A percentile compares a stretch with the other conserved stretches of the same genome.
Evolutionary conservation across 495 filamentous ascomycete species (phyloP).

Genomic region (Bryoglossum gracile): DNA sequence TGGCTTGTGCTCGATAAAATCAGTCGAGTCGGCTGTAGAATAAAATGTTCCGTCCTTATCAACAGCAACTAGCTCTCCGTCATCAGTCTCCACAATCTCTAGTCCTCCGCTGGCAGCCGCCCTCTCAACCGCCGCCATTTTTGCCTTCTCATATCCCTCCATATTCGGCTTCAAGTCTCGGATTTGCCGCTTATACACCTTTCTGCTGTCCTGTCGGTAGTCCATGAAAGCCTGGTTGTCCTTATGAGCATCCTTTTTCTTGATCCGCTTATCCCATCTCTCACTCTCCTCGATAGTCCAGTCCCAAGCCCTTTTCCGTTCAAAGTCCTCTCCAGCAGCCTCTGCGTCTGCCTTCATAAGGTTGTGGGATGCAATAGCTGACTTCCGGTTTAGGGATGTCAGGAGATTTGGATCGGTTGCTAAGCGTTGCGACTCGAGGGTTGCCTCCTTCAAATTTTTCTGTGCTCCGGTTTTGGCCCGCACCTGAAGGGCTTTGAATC

Average conservation of each 20-base stretch:
- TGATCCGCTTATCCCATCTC: conserved; percentile 83
- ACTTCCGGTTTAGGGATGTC: conserved; percentile 65
- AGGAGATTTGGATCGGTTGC: conserved; percentile 67
- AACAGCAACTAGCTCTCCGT: conserved; percentile 89
- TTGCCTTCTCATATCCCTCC: conserved; percentile 77
- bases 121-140: conserved; percentile 73
- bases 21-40: conserved; percentile 70
- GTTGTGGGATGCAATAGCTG: conserved; percentile 83
- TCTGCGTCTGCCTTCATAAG: conserved; percentile 86
- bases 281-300: conserved; percentile 94
- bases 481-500: conserved; percentile 80
- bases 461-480: conserved; percentile 73
- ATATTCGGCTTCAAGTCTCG: conserved; percentile 61
- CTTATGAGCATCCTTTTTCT: conserved; percentile 74
- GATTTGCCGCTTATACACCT: conserved; percentile 90
- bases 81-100: conserved; percentile 87
- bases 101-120: conserved; percentile 73
- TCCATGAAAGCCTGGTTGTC: conserved; percentile 88
- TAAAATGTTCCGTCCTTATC: conserved; percentile 89
- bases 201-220: conserved; percentile 76
- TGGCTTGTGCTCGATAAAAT: conserved; percentile 79
- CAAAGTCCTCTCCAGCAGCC: conserved; percentile 83
- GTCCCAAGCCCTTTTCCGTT: conserved; percentile 96
- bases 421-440: conserved; percentile 72
- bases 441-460: conserved; percentile 76